Evolutionary conservation across 768 basidiomycete genomes (phyloP).

Genomic region (Lactarius akahatsu): DNA sequence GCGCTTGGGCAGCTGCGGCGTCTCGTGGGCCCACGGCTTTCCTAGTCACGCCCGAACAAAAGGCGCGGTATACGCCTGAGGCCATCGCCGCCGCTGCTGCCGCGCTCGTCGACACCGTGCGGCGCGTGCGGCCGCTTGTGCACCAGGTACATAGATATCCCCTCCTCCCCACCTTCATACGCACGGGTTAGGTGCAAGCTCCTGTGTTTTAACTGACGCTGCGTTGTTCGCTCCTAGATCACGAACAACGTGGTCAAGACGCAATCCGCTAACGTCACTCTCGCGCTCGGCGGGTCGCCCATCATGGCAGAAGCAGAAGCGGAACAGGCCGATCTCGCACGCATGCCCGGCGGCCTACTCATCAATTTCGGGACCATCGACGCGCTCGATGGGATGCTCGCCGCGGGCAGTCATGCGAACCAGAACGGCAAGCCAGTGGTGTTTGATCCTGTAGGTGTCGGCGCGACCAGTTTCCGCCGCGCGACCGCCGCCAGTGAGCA

Average conservation of each 20-base stretch:
- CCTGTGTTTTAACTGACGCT: background rate
- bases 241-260: slow-evolving; percentile 87
- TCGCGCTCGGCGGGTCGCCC: slow-evolving; percentile 85
- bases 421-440: slow-evolving; percentile 69
- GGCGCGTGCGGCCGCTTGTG: slow-evolving; percentile 63
- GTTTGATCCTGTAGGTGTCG: slow-evolving; percentile 91
- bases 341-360: slow-evolving; percentile 64
- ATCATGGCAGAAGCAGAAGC: slow-evolving; percentile 88
- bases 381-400: slow-evolving; percentile 69
- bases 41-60: slow-evolving; percentile 23
- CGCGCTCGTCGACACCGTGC: slow-evolving; percentile 51
- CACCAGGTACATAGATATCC: slow-evolving; percentile 57
- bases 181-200: background rate
- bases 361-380: slow-evolving; percentile 86
- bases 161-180: background rate
- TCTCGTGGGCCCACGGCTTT: slow-evolving; percentile 27
- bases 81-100: slow-evolving; percentile 46
- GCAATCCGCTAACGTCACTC: slow-evolving; percentile 87
- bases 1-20: slow-evolving; percentile 40
- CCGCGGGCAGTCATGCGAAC: slow-evolving; percentile 71
- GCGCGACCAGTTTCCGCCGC: slow-evolving; percentile 74
- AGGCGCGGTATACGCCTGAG: slow-evolving; percentile 34
- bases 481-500: slow-evolving; percentile 53
- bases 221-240: slow-evolving; percentile 50
- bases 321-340: slow-evolving; percentile 79